A percentile compares a stretch with the other conserved stretches of the same genome.
Evolutionary conservation across 192 early-diverging fungal genomes (phyloP).

Genomic region (Rhizoclosmatium globosum): DNA sequence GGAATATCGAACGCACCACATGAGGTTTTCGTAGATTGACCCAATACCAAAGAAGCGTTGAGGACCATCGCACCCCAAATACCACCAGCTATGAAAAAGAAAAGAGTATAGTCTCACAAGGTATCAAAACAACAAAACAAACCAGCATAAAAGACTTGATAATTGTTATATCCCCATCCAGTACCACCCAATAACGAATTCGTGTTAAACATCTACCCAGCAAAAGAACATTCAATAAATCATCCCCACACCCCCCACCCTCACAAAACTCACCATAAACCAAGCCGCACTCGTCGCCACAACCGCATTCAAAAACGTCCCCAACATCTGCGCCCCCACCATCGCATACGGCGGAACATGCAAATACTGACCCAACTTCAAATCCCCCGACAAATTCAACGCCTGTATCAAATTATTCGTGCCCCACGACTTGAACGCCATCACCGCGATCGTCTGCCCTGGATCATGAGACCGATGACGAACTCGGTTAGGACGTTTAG

Average conservation of each 20-base stretch:
- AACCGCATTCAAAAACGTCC: constrained; percentile 66
- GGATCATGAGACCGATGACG: constrained; percentile 66
- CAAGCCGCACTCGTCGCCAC: constrained; percentile 25
- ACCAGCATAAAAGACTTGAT: constrained; percentile 65
- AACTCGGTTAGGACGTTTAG: constrained; percentile 71
- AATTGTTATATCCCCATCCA: constrained; percentile 37
- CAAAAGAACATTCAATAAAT: too few relatives aligned
- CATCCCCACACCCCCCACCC: too few relatives aligned
- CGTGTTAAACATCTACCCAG: background rate
- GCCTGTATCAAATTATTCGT: constrained; percentile 82
- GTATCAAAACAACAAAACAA: too few relatives aligned
- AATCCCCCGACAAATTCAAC: constrained; percentile 69
- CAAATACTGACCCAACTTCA: constrained; percentile 80
- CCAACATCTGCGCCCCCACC: constrained; percentile 58
- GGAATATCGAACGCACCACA: constrained; percentile 37
- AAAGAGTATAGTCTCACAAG: too few relatives aligned
- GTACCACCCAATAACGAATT: background rate
- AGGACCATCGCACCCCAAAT: constrained; percentile 84
- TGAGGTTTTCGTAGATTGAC: background rate
- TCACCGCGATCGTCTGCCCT: constrained; percentile 68
- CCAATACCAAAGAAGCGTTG: constrained; percentile 61
- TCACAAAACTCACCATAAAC: background rate
- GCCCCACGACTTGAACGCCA: constrained; percentile 86
- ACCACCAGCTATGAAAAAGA: constrained; percentile 49
- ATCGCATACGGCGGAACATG: constrained; percentile 70